Conservation (phyloP, 2,329 filamentous ascomycete genomes). For the Colletotrichum karsti region DNA sequence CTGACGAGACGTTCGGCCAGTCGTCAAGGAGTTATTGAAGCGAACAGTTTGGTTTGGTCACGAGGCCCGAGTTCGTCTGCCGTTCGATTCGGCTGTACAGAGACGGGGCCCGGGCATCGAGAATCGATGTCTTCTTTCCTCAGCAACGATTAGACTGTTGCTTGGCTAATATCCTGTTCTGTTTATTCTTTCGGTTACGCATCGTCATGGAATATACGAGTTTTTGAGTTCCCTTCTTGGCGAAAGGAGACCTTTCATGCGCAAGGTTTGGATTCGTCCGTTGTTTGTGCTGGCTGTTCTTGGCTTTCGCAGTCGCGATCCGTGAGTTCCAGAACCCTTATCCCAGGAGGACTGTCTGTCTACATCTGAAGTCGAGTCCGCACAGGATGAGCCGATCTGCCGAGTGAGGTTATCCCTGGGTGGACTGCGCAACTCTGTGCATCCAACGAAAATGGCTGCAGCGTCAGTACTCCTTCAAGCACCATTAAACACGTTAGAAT, state of each 20-base stretch:
- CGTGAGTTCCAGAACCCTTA: neutral
- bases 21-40: constrained; percentile 7
- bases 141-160: neutral
- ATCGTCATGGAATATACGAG: constrained; percentile 3
- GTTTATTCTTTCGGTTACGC: neutral
- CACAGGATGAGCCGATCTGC: too few relatives aligned
- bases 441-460: neutral
- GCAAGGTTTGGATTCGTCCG: neutral
- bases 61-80: too few relatives aligned
- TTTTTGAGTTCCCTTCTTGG: neutral
- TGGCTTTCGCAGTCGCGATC: neutral
- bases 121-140: neutral
- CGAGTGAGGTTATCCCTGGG: too few relatives aligned
- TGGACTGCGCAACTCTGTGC: neutral
- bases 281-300: neutral
- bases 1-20: neutral
- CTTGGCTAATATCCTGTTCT: neutral
- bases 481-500: too few relatives aligned
- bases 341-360: neutral
- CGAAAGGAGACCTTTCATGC: neutral
- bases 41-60: neutral
- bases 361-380: neutral
- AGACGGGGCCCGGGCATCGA: neutral
- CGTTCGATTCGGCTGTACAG: neutral
- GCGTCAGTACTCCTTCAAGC: too few relatives aligned